Conservation (phyloP, 306 rosid genomes). For the Psophocarpus tetragonolobus region DNA sequence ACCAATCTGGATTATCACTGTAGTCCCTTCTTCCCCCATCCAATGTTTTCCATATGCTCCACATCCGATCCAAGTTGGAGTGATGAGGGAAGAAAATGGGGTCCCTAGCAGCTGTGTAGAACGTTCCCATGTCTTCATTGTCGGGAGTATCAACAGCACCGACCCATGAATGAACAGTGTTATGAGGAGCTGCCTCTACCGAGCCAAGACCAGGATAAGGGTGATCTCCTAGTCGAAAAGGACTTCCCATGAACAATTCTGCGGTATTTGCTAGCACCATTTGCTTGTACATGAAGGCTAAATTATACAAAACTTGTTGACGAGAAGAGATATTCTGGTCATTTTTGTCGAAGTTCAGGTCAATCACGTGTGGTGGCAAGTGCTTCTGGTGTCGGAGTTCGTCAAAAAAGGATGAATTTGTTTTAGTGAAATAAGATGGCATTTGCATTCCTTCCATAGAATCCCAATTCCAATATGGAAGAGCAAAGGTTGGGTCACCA, state of each 20-base stretch:
- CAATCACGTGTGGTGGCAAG: slow-evolving; percentile 43
- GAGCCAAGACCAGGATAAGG: slow-evolving; percentile 57
- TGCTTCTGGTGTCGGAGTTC: slow-evolving; percentile 41
- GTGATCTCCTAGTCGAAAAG: slow-evolving; percentile 53
- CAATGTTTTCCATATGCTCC: slow-evolving; percentile 64
- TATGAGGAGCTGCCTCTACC: slow-evolving; percentile 58
- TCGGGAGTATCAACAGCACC: slow-evolving; percentile 54
- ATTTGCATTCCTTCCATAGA: slow-evolving; percentile 53
- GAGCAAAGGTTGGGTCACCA: slow-evolving; percentile 48
- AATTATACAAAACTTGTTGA: slow-evolving; percentile 7
- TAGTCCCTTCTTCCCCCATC: slow-evolving; percentile 45
- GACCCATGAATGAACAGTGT: slow-evolving; percentile 54
- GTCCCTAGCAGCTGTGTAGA: slow-evolving; percentile 75
- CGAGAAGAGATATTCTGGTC: background rate
- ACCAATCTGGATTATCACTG: slow-evolving; percentile 46
- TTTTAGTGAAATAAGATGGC: slow-evolving; percentile 41
- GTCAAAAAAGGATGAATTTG: slow-evolving; percentile 52
- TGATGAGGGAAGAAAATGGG: slow-evolving; percentile 73
- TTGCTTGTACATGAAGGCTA: slow-evolving; percentile 55
- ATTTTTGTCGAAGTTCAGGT: slow-evolving; percentile 27
- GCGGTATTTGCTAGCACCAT: too few relatives aligned
- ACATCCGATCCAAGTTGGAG: slow-evolving; percentile 67
- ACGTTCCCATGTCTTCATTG: slow-evolving; percentile 69
- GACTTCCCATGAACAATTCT: slow-evolving; percentile 55
- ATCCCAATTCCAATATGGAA: slow-evolving; percentile 82